Percentiles rank a stretch among this genome's conserved stretches.
These are phyloP conservation scores for Plasmodiophora brassicae DNA, from an alignment of 208 protist genomes.

Conservation along the genomic window DNA sequence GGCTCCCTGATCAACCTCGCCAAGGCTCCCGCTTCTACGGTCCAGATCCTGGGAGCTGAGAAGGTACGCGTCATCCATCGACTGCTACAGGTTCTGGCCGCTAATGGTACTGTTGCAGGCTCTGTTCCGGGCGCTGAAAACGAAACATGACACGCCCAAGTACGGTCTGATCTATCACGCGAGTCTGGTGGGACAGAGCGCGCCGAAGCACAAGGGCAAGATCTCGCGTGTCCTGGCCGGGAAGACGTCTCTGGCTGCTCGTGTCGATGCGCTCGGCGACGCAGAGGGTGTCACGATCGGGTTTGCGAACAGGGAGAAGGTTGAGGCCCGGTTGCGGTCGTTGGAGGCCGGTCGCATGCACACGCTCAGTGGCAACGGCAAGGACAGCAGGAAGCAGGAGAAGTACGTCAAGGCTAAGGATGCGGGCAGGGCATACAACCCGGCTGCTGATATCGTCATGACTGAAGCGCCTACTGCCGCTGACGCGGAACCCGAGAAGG, in stretches of 20 bases:
- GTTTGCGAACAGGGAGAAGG: constrained; percentile 42
- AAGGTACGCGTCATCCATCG: constrained; percentile 66
- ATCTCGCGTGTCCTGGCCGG: constrained; percentile 94
- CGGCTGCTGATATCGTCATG: constrained; percentile 30
- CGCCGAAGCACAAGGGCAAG: constrained; percentile 65
- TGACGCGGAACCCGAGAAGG: neutral
- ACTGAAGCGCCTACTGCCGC: neutral
- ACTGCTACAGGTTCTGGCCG: neutral
- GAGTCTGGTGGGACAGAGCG: constrained; percentile 82
- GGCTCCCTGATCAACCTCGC: constrained; percentile 93
- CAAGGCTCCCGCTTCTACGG: constrained; percentile 95
- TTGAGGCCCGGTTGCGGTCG: constrained; percentile 45
- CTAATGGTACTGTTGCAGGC: no score
- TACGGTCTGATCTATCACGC: constrained; percentile 98
- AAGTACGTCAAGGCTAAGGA: constrained; percentile 26
- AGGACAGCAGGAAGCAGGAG: neutral
- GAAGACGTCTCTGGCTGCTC: constrained; percentile 90
- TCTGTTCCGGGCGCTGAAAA: constrained; percentile 91
- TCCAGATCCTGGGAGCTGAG: constrained; percentile 98
- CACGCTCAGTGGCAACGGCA: neutral
- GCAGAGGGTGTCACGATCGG: constrained; percentile 72
- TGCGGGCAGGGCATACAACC: constrained; percentile 32
- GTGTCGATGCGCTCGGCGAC: constrained; percentile 95
- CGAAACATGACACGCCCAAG: constrained; percentile 97
- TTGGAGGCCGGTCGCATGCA: constrained; percentile 33